A percentile compares a stretch with the other conserved stretches of the same genome.
Evolutionary conservation across 352 stramenopile genomes (phyloP).

Genomic region (Phytophthora idaei): DNA sequence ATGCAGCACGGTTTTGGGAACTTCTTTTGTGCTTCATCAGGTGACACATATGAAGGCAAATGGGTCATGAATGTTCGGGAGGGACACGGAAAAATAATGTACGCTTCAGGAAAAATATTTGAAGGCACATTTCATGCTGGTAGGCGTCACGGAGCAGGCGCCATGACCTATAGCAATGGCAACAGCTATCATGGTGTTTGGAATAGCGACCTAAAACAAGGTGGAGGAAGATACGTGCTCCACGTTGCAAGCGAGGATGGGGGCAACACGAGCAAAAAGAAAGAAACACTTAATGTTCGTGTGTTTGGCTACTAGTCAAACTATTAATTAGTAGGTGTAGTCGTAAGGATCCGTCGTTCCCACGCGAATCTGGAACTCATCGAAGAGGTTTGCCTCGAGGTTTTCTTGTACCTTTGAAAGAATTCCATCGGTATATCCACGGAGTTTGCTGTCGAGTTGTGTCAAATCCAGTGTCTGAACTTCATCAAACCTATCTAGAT

Average conservation of each 20-base stretch:
- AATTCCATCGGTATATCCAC: slow-evolving; percentile 59
- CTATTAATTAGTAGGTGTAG: slow-evolving; percentile 57
- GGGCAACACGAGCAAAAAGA: slow-evolving; percentile 3
- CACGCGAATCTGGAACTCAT: slow-evolving; percentile 63
- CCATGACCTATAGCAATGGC: slow-evolving; percentile 84
- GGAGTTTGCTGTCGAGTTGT: slow-evolving; percentile 45
- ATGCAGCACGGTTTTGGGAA: slow-evolving; percentile 82
- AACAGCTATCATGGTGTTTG: slow-evolving; percentile 88
- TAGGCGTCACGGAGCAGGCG: slow-evolving; percentile 69
- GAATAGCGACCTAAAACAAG: slow-evolving; percentile 88
- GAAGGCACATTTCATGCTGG: slow-evolving; percentile 85
- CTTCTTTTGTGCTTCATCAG: slow-evolving; percentile 55
- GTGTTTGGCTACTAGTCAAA: slow-evolving; percentile 50
- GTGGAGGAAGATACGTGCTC: slow-evolving; percentile 74
- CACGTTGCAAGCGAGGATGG: slow-evolving; percentile 28
- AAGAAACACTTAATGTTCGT: slow-evolving; percentile 35
- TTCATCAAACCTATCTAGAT: slow-evolving; percentile 79
- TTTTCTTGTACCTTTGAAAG: slow-evolving; percentile 51
- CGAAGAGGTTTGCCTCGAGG: slow-evolving; percentile 65
- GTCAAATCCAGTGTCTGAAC: slow-evolving; percentile 77
- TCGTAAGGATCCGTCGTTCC: slow-evolving; percentile 71
- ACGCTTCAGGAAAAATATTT: slow-evolving; percentile 84
- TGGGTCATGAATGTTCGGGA: slow-evolving; percentile 87
- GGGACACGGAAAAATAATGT: slow-evolving; percentile 74
- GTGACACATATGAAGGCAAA: slow-evolving; percentile 75